Evolutionary conservation across 2,329 filamentous ascomycete genomes (phyloP), one percentile per base, ranked within the genome.

Genomic region (Pseudogymnoascus sp.): DNA sequence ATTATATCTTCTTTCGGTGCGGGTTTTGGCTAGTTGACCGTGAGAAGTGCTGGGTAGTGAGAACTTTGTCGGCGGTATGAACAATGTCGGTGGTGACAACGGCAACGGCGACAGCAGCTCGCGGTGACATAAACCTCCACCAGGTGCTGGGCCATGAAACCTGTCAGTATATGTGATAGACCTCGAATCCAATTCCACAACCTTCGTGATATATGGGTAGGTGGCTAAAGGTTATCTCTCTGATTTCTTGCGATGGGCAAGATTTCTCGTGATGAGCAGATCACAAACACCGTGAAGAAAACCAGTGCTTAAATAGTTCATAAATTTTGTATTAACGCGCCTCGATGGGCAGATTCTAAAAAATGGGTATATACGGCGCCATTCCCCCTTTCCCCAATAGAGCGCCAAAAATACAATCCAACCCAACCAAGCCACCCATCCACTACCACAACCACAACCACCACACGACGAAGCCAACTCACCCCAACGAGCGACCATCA

Each of bases 281-380:
- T 19, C 39, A 41, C 14, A 19, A 19, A 45, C 41, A 13, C 13
- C 8, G 7, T 41, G 7, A 23, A 25, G 6, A 6, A 48, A 48
- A 48, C 5, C 11, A 25, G 11, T 25, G 1, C 21, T 48, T 51
- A 28, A 51, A 51, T 51, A 51, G 45, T 21, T 25, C 23, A 51
- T 51, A 51, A 1, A 28, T 51, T 51, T 28, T 19, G 23, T 28
- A 51, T 51, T 51, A 28, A n/a, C 14, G 6, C 3, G 45, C 45
- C 45, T 51, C 45, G 14, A 28, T 28, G 45, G 23, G 23, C 45
- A 51, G 21, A 28, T 51, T 51, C 45, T 51, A 28, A 51, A 13
- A 51, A 51, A 51, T 51, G 45, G 45, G 45, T 51, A 51, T 51
- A 51, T 51, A 51, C 45, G 45, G 45, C 45, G 45, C 45, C 45